These are phyloP conservation scores for Salvia sclarea DNA, from an alignment of 305 asterid genomes.

Conservation along the genomic window DNA sequence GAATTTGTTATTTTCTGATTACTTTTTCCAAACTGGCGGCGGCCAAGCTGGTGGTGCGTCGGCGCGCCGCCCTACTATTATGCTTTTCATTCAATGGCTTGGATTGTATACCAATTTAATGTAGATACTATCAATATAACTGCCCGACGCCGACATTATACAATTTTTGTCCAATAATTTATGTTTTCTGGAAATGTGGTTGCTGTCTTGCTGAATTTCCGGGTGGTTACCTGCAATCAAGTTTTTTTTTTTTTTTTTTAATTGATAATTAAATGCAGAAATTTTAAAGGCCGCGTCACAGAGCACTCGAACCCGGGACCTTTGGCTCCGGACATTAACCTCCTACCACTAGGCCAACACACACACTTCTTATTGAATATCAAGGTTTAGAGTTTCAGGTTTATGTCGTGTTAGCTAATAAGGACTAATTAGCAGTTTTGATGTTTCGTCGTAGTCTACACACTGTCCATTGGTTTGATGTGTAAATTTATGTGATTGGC, in stretches of 20 bases:
- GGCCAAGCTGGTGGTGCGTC: neutral
- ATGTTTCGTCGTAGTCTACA: neutral
- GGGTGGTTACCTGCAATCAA: neutral
- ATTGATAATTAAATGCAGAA: too few species aligned
- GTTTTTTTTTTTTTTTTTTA: too few species aligned
- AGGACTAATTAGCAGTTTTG: neutral
- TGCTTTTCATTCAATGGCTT: neutral
- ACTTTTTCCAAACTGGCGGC: neutral
- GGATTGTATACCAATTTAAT: neutral
- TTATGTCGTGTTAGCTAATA: constrained; percentile 8
- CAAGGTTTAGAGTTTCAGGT: constrained; percentile 4
- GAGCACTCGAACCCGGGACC: too few species aligned
- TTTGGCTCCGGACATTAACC: too few species aligned
- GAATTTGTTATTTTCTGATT: neutral
- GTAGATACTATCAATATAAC: neutral
- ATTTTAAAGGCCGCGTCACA: too few species aligned
- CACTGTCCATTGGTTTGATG: neutral
- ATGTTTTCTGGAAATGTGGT: neutral
- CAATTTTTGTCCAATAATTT: neutral
- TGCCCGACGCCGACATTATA: neutral
- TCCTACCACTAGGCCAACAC: too few species aligned
- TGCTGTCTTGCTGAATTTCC: neutral
- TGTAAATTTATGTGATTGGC: neutral
- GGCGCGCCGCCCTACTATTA: neutral
- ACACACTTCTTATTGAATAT: too few species aligned